Conservation (phyloP, 441 rosid species). For the Brassica hybrid region DNA sequence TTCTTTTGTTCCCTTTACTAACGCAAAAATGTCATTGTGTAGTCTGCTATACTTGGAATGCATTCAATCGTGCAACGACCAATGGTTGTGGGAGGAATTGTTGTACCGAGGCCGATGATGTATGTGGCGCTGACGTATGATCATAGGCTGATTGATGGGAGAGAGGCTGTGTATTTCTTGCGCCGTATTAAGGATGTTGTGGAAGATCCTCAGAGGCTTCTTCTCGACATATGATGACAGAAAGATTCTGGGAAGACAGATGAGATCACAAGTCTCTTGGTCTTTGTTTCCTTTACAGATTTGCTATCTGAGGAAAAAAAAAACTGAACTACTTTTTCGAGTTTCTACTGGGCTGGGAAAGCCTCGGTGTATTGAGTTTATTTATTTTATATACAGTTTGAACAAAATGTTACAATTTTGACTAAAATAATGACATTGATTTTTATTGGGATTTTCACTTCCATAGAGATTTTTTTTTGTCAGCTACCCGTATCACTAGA, state of each 20-base stretch:
- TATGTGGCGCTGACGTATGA: constrained; percentile 93
- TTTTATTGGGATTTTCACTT: neutral
- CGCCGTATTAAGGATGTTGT: constrained; percentile 97
- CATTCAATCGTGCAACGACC: constrained; percentile 94
- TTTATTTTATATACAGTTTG: constrained; percentile 25
- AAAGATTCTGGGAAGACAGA: neutral
- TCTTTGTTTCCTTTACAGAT: constrained; percentile 29
- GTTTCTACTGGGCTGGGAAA: constrained; percentile 36
- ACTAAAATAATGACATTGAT: constrained; percentile 36
- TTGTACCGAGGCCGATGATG: constrained; percentile 97
- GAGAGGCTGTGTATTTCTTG: constrained; percentile 98
- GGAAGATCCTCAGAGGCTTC: constrained; percentile 94
- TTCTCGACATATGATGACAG: constrained; percentile 71
- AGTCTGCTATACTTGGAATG: constrained; percentile 99
- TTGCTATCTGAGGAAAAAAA: constrained; percentile 20
- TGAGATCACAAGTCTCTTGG: constrained; percentile 8
- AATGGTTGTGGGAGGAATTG: constrained; percentile 85
- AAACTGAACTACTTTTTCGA: neutral
- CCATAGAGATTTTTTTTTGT: neutral
- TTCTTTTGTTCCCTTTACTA: neutral
- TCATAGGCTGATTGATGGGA: constrained; percentile 96
- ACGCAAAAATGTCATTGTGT: constrained; percentile 30
- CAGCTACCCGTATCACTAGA: too few relatives aligned
- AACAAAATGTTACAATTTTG: constrained; percentile 35
- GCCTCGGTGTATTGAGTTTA: constrained; percentile 36